phyloP scores from a whole-genome alignment of 2,329 filamentous ascomycete genomes.

The Pezizomycotina sp. region DNA sequence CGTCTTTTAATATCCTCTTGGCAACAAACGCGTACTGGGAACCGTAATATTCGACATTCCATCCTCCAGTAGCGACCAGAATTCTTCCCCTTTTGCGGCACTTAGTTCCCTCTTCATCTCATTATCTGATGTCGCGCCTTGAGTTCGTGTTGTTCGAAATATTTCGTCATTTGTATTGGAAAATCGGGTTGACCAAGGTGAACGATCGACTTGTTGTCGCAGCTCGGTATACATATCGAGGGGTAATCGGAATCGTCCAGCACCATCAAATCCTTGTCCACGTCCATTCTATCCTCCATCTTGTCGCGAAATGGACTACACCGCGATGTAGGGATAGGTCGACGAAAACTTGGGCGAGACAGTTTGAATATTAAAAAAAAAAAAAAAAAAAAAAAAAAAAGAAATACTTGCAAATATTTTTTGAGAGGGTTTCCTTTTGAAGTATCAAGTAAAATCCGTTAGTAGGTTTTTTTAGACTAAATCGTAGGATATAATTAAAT shows the following conservation, averaged over 20 bases:
- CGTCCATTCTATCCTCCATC: too few species aligned
- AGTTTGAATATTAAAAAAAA: too few species aligned
- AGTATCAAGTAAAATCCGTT: too few species aligned
- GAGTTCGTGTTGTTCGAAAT: constrained; percentile 14
- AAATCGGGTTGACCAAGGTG: constrained; percentile 16
- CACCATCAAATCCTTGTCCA: too few species aligned
- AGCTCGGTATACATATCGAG: constrained; percentile 16
- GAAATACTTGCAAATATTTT: too few species aligned
- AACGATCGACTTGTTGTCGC: constrained; percentile 19
- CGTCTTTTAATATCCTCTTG: constrained; percentile 44
- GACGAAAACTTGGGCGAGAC: too few species aligned
- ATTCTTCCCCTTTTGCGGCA: constrained; percentile 29
- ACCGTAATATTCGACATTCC: constrained; percentile 46
- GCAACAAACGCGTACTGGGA: constrained; percentile 54
- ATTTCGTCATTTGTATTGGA: constrained; percentile 16
- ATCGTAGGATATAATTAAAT: too few species aligned
- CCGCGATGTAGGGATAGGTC: too few species aligned
- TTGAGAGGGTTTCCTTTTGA: too few species aligned
- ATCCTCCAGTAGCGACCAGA: constrained; percentile 49
- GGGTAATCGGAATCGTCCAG: constrained; percentile 5
- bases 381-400: too few species aligned
- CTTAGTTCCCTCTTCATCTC: constrained; percentile 8
- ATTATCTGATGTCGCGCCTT: constrained; percentile 12
- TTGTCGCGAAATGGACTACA: too few species aligned
- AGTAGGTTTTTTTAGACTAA: too few species aligned